Evolutionary conservation across 768 basidiomycete species (phyloP), one percentile per base, ranked within the genome.

Genomic region (Russula ochroleuca): DNA sequence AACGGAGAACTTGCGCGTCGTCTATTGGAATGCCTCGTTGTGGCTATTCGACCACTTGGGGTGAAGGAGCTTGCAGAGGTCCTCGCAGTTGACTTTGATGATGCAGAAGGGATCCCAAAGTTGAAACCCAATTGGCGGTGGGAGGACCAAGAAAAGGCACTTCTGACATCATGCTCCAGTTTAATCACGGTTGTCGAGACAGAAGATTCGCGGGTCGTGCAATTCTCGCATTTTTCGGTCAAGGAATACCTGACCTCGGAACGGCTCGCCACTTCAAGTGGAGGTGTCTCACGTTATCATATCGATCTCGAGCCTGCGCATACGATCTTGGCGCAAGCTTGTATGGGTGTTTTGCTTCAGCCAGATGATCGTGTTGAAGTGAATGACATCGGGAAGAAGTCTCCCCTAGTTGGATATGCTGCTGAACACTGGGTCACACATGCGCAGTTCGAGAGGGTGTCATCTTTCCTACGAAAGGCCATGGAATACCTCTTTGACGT

Each of bases 81-180:
- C 11, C 47, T 48, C 14, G 23, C 47, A 48, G 47, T 48, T 25
- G 23, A 48, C 23, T 48, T 48, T 23, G 23, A 25, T 25, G 47
- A 48, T 48, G 21, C 23, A 0, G 47, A 48, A 21, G 47, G 23
- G 19, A 17, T 50, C 15, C 49, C 49, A 9, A 53, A 37, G 51
- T 53, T 53, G 51, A 53, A 53, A 2, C 8, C 51, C 2, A 50
- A 28, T 19, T 50, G 49, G 49, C 47, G 21, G 5, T 48, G 47
- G 47, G 47, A 48, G 47, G 51, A 53, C 19, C 19, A 53, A 35
- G 51, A 53, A 14, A 33, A 53, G 35, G 51, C 51, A 21, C 33
- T 53, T 53, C n/a, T 53, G 31, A 37, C 51, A 8, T 35, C 51
- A 14, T 53, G 51, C 33, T 53, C 51, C 33, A 53, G 51, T 13